Percentiles rank a stretch among this genome's conserved stretches.
Conservation (phyloP, 2,329 filamentous ascomycete genomes). For the Paraconiothyrium sp. region DNA sequence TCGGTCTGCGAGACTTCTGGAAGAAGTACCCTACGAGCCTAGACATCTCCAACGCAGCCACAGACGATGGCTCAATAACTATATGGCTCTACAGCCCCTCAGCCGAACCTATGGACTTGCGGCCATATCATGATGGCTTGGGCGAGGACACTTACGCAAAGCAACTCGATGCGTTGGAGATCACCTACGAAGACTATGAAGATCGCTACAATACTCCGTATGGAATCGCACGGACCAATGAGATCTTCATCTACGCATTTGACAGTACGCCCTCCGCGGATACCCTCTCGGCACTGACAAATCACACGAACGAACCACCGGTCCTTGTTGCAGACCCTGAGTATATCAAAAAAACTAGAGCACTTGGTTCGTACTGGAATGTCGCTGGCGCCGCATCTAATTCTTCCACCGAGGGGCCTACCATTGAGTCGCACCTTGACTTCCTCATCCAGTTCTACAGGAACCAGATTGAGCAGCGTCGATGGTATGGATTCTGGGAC, state of each 20-base stretch:
- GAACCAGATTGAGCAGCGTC: constrained; percentile 63
- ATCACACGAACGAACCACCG: constrained; percentile 62
- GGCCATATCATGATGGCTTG: constrained; percentile 67
- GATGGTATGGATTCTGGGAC: constrained; percentile 72
- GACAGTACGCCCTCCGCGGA: constrained; percentile 62
- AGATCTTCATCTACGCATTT: constrained; percentile 65
- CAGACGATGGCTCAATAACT: constrained; percentile 63
- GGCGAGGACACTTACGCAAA: constrained; percentile 65
- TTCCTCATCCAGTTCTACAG: constrained; percentile 67
- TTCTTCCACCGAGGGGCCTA: constrained; percentile 44
- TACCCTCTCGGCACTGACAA: constrained; percentile 55
- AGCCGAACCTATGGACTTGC: constrained; percentile 64
- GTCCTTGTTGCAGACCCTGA: constrained; percentile 59
- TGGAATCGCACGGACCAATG: constrained; percentile 67
- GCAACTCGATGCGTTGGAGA: constrained; percentile 67
- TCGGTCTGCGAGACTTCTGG: constrained; percentile 70
- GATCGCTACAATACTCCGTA: constrained; percentile 64
- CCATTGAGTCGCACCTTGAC: constrained; percentile 64
- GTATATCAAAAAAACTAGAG: constrained; percentile 63
- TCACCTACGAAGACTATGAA: constrained; percentile 72
- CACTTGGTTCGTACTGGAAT: constrained; percentile 66
- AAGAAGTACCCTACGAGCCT: constrained; percentile 68
- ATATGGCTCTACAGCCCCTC: constrained; percentile 69
- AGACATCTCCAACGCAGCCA: constrained; percentile 63
- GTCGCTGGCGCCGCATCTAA: constrained; percentile 44